Evolutionary conservation across 257 asterid genomes (phyloP), one percentile per base, ranked within the genome.

Genomic region (Datura wrightii): DNA sequence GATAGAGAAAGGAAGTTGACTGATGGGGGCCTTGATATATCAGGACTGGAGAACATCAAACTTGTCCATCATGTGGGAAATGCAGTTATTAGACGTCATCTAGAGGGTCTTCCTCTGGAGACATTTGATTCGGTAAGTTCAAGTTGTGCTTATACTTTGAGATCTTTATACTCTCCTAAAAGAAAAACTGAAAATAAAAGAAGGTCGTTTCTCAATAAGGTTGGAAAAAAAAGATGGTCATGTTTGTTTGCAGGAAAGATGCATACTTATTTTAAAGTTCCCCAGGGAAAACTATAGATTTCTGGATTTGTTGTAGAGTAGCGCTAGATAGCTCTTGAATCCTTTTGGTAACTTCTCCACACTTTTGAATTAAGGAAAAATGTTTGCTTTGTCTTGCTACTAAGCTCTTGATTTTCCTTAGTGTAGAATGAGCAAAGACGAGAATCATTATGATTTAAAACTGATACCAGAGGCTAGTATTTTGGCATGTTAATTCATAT

Each of bases 71-170:
- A 88, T 9, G 98, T 87, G 86, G 99, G 99, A 78, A 96, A 93
- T 91, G 98, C 99, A 37, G 99, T 94, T 86, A 92, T 96, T 84
- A 91, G 98, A 80, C 97, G 99, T 53, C 98, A 96, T 89, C 86
- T 96, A 86, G 98, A 96, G 92, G 91, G 56, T 88, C 97, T 96
- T 86, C 99, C 99, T 60, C 76, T 96, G 81, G 99, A 96, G 90
- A 96, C 97, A 84, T 96, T 96, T 90, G 99, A 94, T 92, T 96
- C 99, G 87, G 99, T 96, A 92, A 92, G 99, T 90, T 87, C 84
- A 59, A 79, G 65, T 71, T 84, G 19, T 86, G 56, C 84, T 80
- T 72, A 82, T 80, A 70, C 83, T 80, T 79, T 83, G 79, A 71
- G n/a, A 52, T 85, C 39, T 58, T 62, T 62, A 60, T 16, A 42